These are phyloP conservation scores for Phytophthora tentaculata DNA, from an alignment of 352 stramenopile species.

Conservation along the genomic window DNA sequence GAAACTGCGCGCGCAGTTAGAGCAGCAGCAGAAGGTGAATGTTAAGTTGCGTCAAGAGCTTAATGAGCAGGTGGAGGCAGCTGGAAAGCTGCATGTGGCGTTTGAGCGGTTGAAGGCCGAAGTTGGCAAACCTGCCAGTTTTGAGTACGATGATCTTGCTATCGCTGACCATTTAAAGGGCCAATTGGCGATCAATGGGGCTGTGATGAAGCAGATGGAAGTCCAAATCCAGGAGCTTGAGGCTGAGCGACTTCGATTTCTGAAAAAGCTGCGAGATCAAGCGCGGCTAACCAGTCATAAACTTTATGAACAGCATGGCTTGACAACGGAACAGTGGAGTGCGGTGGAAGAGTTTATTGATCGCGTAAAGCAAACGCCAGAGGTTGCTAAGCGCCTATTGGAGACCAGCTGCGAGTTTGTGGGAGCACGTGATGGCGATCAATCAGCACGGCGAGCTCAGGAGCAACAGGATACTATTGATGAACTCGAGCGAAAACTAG, in stretches of 20 bases:
- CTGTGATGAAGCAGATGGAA: constrained; percentile 68
- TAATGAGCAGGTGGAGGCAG: constrained; percentile 67
- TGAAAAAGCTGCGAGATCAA: constrained; percentile 67
- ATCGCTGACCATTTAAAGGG: constrained; percentile 62
- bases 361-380: constrained; percentile 59
- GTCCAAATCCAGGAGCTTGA: constrained; percentile 70
- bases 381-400: constrained; percentile 55
- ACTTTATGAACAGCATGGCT: constrained; percentile 60
- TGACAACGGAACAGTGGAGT: constrained; percentile 62
- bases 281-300: constrained; percentile 52
- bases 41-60: constrained; percentile 62
- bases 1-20: constrained; percentile 68
- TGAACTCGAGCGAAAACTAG: constrained; percentile 31
- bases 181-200: constrained; percentile 60
- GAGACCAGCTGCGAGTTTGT: constrained; percentile 6
- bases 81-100: constrained; percentile 54
- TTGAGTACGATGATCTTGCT: constrained; percentile 67
- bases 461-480: constrained; percentile 16
- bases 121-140: constrained; percentile 46
- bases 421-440: constrained; percentile 4
- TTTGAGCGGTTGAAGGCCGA: constrained; percentile 73
- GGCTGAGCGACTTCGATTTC: constrained; percentile 57
- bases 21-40: constrained; percentile 66
- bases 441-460: constrained; percentile 3
- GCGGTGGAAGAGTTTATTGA: constrained; percentile 77